phyloP scores from a whole-genome alignment of 768 basidiomycete genomes.

The Chalciporus pseudorubinellus region DNA sequence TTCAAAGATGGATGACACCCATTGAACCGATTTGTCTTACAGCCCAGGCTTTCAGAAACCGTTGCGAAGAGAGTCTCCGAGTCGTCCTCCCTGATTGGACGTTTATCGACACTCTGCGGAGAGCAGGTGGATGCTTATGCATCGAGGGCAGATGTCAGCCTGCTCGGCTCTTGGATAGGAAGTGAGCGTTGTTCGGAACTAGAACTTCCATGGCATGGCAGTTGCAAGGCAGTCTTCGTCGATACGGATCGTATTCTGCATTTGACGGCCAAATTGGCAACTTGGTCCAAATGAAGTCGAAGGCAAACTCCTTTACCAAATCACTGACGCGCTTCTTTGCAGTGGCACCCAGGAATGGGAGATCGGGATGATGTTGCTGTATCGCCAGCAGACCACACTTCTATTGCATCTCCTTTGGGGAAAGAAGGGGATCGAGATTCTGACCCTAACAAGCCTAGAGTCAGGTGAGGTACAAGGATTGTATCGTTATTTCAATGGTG shows the following conservation, averaged over 20 bases:
- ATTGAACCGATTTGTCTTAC: too few species aligned
- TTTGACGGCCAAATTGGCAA: conserved; percentile 81
- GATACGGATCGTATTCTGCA: conserved; percentile 83
- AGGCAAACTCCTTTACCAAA: conserved; percentile 64
- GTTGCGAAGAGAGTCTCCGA: conserved; percentile 59
- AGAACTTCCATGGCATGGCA: conserved; percentile 28
- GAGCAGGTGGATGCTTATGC: conserved; percentile 28
- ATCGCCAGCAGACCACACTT: conserved; percentile 94
- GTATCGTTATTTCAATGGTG: conserved; percentile 94
- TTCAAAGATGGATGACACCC: too few species aligned
- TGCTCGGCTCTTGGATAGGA: conserved; percentile 56
- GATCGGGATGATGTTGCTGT: conserved; percentile 87
- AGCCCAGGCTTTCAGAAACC: conserved; percentile 54
- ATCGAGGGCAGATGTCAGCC: conserved; percentile 64
- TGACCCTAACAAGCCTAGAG: conserved; percentile 96
- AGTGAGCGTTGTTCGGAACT: conserved; percentile 41
- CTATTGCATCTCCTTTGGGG: conserved; percentile 61
- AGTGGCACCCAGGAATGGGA: conserved; percentile 67
- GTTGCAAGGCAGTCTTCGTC: conserved; percentile 88
- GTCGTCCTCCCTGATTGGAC: conserved; percentile 52
- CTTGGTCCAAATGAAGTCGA: conserved; percentile 89
- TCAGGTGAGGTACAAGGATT: conserved; percentile 95
- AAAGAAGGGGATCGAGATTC: conserved; percentile 66
- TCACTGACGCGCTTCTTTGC: conserved; percentile 60
- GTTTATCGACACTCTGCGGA: conserved; percentile 50